A percentile compares a stretch with the other conserved stretches of the same genome.
Conservation (phyloP, 2,329 filamentous ascomycete species). For the Aureobasidium sp. region DNA sequence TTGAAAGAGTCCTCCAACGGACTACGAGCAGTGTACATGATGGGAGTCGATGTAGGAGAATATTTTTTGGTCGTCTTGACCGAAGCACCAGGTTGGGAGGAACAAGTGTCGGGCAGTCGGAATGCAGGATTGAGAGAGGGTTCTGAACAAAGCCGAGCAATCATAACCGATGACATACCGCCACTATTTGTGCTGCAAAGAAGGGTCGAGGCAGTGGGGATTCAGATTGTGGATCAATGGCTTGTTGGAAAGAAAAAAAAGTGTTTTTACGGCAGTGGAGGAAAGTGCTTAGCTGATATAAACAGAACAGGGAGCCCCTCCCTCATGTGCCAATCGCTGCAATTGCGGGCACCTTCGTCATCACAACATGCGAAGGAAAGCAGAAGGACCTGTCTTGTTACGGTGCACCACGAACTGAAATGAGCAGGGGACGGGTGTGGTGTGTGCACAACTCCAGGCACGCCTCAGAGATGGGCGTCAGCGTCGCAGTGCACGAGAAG, state of each 20-base stretch:
- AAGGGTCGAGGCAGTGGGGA: not conserved
- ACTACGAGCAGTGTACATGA: constrained; percentile 4
- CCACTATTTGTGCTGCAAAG: constrained; percentile 6
- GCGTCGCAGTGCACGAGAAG: constrained; percentile 1
- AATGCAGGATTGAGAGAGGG: constrained; percentile 11
- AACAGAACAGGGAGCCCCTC: constrained; percentile 1
- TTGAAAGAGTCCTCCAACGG: constrained; percentile 4
- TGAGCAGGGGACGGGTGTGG: constrained; percentile 11
- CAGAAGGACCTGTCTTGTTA: constrained; percentile 10
- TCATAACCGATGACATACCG: constrained; percentile 13
- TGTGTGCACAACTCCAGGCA: constrained; percentile 11
- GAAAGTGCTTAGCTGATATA: constrained; percentile 12
- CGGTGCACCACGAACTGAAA: constrained; percentile 9
- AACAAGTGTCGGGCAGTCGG: constrained; percentile 54
- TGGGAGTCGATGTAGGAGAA: constrained; percentile 14
- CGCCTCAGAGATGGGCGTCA: constrained; percentile 8
- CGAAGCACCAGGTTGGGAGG: constrained; percentile 61
- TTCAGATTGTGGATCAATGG: constrained; percentile 7
- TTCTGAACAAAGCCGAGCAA: constrained; percentile 10
- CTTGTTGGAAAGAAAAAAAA: constrained; percentile 3
- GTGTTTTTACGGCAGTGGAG: constrained; percentile 6
- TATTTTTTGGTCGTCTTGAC: constrained; percentile 11
- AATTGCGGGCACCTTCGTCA: constrained; percentile 9
- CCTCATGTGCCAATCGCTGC: not conserved
- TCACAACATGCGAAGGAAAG: constrained; percentile 11